These are phyloP conservation scores for Leccinum imitatum DNA, from an alignment of 768 basidiomycete genomes.

Conservation along the genomic window DNA sequence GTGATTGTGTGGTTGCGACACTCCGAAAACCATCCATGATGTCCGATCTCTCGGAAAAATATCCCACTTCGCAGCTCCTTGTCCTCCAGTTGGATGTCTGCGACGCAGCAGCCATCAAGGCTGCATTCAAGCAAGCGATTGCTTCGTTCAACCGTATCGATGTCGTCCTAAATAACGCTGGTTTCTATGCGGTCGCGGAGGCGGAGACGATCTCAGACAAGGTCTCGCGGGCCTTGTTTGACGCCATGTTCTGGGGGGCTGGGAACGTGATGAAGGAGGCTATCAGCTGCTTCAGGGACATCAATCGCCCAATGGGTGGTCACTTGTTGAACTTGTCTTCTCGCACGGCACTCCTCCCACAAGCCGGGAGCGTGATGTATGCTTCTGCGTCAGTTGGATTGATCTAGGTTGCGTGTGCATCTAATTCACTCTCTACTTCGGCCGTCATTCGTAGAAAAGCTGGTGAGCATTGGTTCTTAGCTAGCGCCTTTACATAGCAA, in stretches of 20 bases:
- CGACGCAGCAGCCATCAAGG: slow-evolving; percentile 28
- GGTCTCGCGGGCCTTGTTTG: slow-evolving; percentile 61
- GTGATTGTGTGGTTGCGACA: slow-evolving; percentile 45
- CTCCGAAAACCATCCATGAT: slow-evolving; percentile 41
- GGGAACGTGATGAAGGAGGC: slow-evolving; percentile 34
- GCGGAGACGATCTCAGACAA: slow-evolving; percentile 83
- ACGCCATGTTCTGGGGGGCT: slow-evolving; percentile 36
- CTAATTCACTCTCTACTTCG: neutral
- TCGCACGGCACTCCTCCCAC: slow-evolving; percentile 25
- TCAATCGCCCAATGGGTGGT: slow-evolving; percentile 36
- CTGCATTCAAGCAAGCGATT: slow-evolving; percentile 37
- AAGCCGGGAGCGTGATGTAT: slow-evolving; percentile 22
- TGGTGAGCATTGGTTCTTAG: slow-evolving; percentile 7
- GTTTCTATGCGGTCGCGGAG: slow-evolving; percentile 43
- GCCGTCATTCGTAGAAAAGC: slow-evolving; percentile 14
- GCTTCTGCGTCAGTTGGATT: slow-evolving; percentile 27
- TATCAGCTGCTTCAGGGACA: slow-evolving; percentile 36
- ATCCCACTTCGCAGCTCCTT: slow-evolving; percentile 36
- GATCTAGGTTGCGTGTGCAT: neutral
- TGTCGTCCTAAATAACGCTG: slow-evolving; percentile 48
- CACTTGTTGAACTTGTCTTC: slow-evolving; percentile 36
- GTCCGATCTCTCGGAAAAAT: slow-evolving; percentile 29
- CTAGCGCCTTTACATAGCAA: neutral
- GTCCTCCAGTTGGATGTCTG: slow-evolving; percentile 44
- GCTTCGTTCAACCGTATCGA: slow-evolving; percentile 41